phyloP scores from a whole-genome alignment of 805 yeast species.

The Saturnispora silvae region DNA sequence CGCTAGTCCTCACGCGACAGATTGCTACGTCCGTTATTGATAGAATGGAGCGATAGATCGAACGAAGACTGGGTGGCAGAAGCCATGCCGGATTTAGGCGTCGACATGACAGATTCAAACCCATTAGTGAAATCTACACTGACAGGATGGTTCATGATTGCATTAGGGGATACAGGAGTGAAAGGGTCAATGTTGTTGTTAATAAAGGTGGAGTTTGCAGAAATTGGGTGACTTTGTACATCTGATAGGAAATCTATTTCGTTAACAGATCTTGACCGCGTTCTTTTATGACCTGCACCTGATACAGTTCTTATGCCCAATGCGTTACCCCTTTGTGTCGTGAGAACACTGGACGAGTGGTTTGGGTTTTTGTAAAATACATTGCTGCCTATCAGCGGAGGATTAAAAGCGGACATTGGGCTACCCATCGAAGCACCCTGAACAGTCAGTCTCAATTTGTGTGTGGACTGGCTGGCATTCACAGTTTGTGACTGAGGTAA shows the following conservation, averaged over 20 bases:
- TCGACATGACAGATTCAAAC: conserved; percentile 2
- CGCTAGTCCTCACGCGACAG: no score
- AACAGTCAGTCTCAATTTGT: background rate
- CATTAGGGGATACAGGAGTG: conserved; percentile 6
- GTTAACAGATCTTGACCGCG: conserved; percentile 27
- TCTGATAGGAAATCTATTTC: conserved; percentile 18
- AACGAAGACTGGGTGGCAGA: conserved; percentile 5
- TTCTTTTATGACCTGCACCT: conserved; percentile 25
- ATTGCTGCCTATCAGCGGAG: background rate
- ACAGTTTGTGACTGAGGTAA: background rate
- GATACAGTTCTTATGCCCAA: background rate
- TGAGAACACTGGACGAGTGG: conserved; percentile 1
- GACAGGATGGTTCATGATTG: conserved; percentile 1
- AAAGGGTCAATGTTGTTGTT: conserved; percentile 4
- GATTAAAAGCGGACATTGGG: conserved; percentile 1
- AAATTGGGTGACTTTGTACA: background rate
- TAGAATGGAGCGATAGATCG: background rate
- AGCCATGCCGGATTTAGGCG: conserved; percentile 3
- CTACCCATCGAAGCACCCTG: conserved; percentile 1
- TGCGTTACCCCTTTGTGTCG: conserved; percentile 3
- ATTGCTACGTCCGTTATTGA: no score
- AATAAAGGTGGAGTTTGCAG: conserved; percentile 4
- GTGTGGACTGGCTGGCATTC: background rate
- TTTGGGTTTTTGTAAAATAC: conserved; percentile 4
- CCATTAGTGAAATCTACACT: background rate